Evolutionary conservation across 2,329 filamentous ascomycete species (phyloP), one percentile per base, ranked within the genome.

Genomic region (Fusarium solani-melongenae): DNA sequence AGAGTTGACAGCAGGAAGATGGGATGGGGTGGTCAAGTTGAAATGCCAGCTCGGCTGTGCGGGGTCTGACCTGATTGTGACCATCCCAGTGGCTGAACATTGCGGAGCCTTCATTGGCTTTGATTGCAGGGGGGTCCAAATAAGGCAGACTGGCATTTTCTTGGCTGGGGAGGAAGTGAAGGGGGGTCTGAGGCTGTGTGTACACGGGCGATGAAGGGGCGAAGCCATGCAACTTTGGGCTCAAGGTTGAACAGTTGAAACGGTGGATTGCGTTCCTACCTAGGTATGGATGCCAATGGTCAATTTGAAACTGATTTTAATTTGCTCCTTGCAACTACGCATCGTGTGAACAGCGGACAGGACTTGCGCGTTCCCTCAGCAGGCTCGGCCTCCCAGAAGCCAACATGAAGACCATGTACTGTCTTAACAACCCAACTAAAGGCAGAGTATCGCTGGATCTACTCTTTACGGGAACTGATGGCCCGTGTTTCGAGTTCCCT

Each of bases 401-500:
- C 36, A 38, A 5, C 36, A 12, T 20, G n/a, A n/a, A 17, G 17
- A 6, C 4, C 17, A 39, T 39, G 36, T 11, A 10, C 17, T 39
- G 2, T 39, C 17, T n/a, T n/a, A n/a, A 5, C 17, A 39, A 39
- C 33, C 33, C 6, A 34, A 15, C 2, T 15, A 3, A 7, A 34
- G 33, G 2, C 12, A 15, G 14, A 34, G 33, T 7, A 34, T 12
- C 33, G 12, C 33, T 2, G 2, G 2, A 38, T 38, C 36, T 38
- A 2, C 4, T 38, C 36, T 10, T 38, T 5, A 10, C 17, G 8
- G 15, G 36, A n/a, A 10, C 1, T 10, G 36, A 2, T 38, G 36
- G 2, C 4, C 36, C n/a, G 4, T 17, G 1, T 1, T 5, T 10
- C 2, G 5, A 6, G n/a, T 39, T 20, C 5, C 38, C 5, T 20